Evolutionary conservation across 768 basidiomycete genomes (phyloP).

Genomic region (Suillus tomentosus): DNA sequence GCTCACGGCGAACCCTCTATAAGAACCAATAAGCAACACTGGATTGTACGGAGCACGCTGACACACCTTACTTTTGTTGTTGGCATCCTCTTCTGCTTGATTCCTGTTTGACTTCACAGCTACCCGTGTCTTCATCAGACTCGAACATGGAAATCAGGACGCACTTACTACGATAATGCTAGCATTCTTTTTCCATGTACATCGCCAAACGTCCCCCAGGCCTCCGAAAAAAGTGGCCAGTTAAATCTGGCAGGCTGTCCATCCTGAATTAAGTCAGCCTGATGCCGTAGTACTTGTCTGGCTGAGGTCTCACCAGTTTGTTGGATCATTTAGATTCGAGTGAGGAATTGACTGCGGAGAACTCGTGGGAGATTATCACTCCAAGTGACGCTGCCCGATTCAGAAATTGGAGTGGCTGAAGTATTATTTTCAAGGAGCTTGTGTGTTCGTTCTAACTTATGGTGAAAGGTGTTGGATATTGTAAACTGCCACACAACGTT

Average conservation of each 20-base stretch:
- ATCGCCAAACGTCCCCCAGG: slow-evolving; percentile 33
- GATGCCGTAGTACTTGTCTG: background rate
- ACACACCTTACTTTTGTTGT: slow-evolving; percentile 16
- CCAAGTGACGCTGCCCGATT: background rate
- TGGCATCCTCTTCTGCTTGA: slow-evolving; percentile 12
- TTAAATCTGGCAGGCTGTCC: slow-evolving; percentile 17
- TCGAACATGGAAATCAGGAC: background rate
- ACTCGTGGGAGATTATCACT: background rate
- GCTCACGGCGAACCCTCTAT: slow-evolving; percentile 26
- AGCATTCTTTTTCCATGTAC: slow-evolving; percentile 10
- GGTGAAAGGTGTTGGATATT: no score
- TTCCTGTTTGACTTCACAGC: slow-evolving; percentile 13
- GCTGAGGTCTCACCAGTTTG: background rate
- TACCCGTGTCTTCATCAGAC: slow-evolving; percentile 7
- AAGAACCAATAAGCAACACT: background rate
- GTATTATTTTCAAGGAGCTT: background rate
- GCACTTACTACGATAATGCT: background rate
- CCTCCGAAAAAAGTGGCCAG: slow-evolving; percentile 30
- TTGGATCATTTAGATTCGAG: background rate
- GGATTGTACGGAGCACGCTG: background rate
- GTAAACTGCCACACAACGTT: no score
- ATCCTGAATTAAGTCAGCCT: background rate
- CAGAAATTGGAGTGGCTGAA: background rate
- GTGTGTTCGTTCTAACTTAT: background rate
- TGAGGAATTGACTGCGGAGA: background rate